These are phyloP conservation scores for Balakata baccata DNA, from an alignment of 345 rosid species.

Conservation along the genomic window DNA sequence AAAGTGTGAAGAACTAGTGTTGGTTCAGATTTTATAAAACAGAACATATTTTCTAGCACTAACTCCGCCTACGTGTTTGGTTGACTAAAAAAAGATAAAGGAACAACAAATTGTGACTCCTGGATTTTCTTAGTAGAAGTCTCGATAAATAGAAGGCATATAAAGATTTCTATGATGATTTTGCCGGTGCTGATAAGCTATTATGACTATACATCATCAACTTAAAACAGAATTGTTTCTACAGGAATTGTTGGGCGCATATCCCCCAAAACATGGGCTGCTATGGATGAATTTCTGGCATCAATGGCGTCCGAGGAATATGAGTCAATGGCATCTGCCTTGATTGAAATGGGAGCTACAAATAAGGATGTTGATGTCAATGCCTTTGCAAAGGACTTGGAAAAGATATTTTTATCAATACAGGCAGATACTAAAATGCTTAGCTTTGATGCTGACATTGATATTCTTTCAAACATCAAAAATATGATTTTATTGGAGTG, in stretches of 20 bases:
- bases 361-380: slow-evolving; percentile 69
- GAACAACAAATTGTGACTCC: not conserved
- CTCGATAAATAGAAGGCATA: not conserved
- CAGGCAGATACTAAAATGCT: slow-evolving; percentile 45
- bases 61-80: not conserved
- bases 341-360: slow-evolving; percentile 97
- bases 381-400: slow-evolving; percentile 87
- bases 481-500: not conserved
- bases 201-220: not conserved
- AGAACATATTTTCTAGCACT: not conserved
- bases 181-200: not conserved
- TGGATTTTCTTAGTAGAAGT: not conserved
- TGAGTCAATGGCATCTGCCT: slow-evolving; percentile 87
- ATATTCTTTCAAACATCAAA: not conserved
- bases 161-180: not conserved
- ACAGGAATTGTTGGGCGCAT: slow-evolving; percentile 97
- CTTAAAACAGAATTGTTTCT: slow-evolving; percentile 11
- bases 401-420: slow-evolving; percentile 80
- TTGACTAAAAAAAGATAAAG: not conserved
- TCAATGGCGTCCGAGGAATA: slow-evolving; percentile 85
- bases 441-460: not conserved
- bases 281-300: slow-evolving; percentile 82
- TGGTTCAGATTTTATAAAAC: not conserved
- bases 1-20: not conserved
- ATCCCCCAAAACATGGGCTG: slow-evolving; percentile 96